Evolutionary conservation across 169 alveolate genomes (phyloP), one percentile per base, ranked within the genome.

Genomic region (Neospora caninum): DNA sequence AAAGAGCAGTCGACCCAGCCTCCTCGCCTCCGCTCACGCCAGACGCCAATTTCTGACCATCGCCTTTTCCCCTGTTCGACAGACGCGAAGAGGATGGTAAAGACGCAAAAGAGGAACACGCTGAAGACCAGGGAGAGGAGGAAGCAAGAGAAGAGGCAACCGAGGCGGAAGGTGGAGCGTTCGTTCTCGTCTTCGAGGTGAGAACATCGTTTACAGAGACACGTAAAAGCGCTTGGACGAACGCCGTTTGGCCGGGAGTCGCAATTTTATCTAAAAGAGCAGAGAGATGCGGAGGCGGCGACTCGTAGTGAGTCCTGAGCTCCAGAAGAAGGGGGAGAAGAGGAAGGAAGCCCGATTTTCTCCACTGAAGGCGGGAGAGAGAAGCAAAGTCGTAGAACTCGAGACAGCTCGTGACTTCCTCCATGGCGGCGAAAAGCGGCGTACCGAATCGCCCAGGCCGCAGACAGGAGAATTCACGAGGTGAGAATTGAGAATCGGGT

Each of bases 331-430:
- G 73, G 1, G 73, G 73, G 7, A 64, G n/a, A 9, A 64, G 73
- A 22, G 73, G 73, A 64, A 64, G 73, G n/a, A 64, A 64, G 16
- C 73, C 73, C 7, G 34, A 29, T 27, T 27, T 22, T 64, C 34
- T 16, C 34, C 34, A 64, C 7, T 22, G 73, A 6, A 64, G 31
- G n/a, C 73, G 73, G 20, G 73, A 64, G 4, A 78, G 86, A 29
- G 86, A 78, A 38, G 31, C 49, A n/a, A 78, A 78, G n/a, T 78
- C 86, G 49, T 9, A 20, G n/a, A 78, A 78, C 86, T 78, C 86
- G 45, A 78, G 86, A n/a, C 86, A 78, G 49, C 86, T n/a, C 27
- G n/a, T 13, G 27, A 78, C 0, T 16, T 78, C 86, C 22, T 78
- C 86, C 86, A 78, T 78, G 43, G 45, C 27, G 45, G 7, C 7